phyloP scores from a whole-genome alignment of 768 basidiomycete genomes.

The Peribolospora kevripleyi region DNA sequence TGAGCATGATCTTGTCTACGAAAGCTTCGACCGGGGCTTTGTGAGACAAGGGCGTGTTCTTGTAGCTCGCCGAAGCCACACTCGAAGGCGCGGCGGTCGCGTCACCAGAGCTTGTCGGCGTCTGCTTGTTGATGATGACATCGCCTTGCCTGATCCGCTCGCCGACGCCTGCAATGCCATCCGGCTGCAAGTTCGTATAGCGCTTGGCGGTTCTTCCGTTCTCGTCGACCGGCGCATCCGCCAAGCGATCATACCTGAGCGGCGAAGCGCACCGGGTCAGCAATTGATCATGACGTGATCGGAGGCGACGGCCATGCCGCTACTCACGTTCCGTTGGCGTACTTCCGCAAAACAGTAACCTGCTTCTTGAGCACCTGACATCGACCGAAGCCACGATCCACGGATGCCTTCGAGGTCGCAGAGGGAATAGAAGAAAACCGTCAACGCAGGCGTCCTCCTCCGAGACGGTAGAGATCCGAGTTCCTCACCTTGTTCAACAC shows the following conservation, averaged over 20 bases:
- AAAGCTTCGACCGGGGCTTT: conserved; percentile 81
- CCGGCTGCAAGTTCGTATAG: conserved; percentile 71
- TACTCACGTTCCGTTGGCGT: conserved; percentile 86
- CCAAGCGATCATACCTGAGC: conserved; percentile 65
- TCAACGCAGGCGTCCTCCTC: background rate
- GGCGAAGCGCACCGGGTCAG: background rate
- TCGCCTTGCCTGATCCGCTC: conserved; percentile 80
- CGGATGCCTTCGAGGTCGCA: conserved; percentile 38
- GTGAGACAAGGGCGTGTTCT: conserved; percentile 75
- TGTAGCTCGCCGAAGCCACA: conserved; percentile 60
- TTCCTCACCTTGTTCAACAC: conserved; percentile 61
- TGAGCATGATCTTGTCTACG: conserved; percentile 94
- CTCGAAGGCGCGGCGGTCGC: conserved; percentile 3
- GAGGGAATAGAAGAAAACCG: background rate
- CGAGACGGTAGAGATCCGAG: no score
- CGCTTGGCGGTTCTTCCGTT: conserved; percentile 54
- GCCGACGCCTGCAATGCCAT: conserved; percentile 85
- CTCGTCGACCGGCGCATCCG: conserved; percentile 70
- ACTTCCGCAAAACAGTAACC: conserved; percentile 74
- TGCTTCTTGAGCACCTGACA: conserved; percentile 96
- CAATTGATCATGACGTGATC: no score
- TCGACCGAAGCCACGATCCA: conserved; percentile 90
- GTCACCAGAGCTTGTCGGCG: conserved; percentile 26
- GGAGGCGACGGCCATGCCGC: background rate
- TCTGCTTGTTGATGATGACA: conserved; percentile 90